Base-by-base conservation (phyloP, 106 monocot species). In the Dendrobium officinale region DNA sequence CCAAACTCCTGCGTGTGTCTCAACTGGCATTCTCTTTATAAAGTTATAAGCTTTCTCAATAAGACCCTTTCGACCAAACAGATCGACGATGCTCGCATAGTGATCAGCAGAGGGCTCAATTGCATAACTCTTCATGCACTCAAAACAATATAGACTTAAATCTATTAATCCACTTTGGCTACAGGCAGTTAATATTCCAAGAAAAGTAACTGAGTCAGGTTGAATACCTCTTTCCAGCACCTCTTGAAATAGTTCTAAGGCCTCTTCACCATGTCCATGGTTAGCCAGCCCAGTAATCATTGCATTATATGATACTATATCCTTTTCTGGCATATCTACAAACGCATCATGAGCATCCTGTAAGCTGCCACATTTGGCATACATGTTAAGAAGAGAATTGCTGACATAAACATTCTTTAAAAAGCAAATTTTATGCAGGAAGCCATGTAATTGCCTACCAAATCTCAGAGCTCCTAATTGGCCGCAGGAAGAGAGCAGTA, bases 1-100 rank as follows among this genome's bases (percentile, higher is more conserved):
- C 91, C 88, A 91, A 11, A 88, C 86, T 44, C 86, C 84, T 20
- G 86, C 88, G 85, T 86, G 83, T 40, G 86, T 86, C 75, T 80
- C 44, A 6, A 83, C 40, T 3, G 64, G 0, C 88, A 91, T 84
- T n/a, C 42, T 78, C 64, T 86, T 82, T 15, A 86, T 56, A 8
- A 88, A 56, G 0, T 84, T 70, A 76, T 76, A 82, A 15, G 91
- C 88, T n/a, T 83, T 70, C 42, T 88, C 78, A 33, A 91, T 64
- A 9, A 56, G 74, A 42, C 88, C 88, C 64, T 79, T 67, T 76
- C 84, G 79, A 77, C 86, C 86, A 75, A 80, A 80, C 11, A 88
- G 84, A 86, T 91, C 86, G 41, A 91, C 80, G 67, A 91, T 80
- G 80, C 88, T 88, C 49, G 88, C 88, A 75, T 82, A 88, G 81